phyloP scores from a whole-genome alignment of 2,329 filamentous ascomycete genomes.

The Aureobasidium zeae region DNA sequence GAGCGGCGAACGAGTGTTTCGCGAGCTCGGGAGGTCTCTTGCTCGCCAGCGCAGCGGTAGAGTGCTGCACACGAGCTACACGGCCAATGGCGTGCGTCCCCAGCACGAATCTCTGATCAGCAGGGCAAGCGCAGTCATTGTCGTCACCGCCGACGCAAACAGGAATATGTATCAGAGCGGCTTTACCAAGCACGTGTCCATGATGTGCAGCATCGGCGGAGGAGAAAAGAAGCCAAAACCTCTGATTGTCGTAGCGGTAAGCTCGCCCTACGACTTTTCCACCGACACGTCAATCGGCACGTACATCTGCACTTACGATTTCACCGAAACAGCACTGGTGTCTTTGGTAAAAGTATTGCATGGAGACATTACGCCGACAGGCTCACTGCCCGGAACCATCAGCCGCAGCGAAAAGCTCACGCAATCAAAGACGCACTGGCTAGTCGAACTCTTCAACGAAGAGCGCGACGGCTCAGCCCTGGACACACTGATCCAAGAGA shows the following conservation, averaged over 20 bases:
- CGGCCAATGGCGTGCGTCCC: slow-evolving; percentile 81
- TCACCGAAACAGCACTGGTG: slow-evolving; percentile 83
- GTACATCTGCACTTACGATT: slow-evolving; percentile 93
- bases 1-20: slow-evolving; percentile 88
- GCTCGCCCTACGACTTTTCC: slow-evolving; percentile 92
- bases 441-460: slow-evolving; percentile 80
- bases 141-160: slow-evolving; percentile 89
- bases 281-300: slow-evolving; percentile 85
- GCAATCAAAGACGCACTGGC: slow-evolving; percentile 89
- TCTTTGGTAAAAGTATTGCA: slow-evolving; percentile 76
- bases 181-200: slow-evolving; percentile 91
- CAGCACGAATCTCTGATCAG: slow-evolving; percentile 91
- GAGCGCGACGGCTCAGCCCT: slow-evolving; percentile 66
- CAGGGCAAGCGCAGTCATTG: slow-evolving; percentile 75
- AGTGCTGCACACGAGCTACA: slow-evolving; percentile 88
- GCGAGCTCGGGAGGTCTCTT: slow-evolving; percentile 79
- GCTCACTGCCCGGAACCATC: slow-evolving; percentile 58
- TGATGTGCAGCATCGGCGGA: slow-evolving; percentile 80
- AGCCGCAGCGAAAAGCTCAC: slow-evolving; percentile 78
- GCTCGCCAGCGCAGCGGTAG: slow-evolving; percentile 78
- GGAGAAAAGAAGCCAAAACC: slow-evolving; percentile 71
- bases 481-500: slow-evolving; percentile 61
- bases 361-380: slow-evolving; percentile 56
- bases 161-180: slow-evolving; percentile 87
- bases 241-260: slow-evolving; percentile 82